Evolutionary conservation across 176 grass and related monocot species (phyloP).

Genomic region (Zizania latifolia): DNA sequence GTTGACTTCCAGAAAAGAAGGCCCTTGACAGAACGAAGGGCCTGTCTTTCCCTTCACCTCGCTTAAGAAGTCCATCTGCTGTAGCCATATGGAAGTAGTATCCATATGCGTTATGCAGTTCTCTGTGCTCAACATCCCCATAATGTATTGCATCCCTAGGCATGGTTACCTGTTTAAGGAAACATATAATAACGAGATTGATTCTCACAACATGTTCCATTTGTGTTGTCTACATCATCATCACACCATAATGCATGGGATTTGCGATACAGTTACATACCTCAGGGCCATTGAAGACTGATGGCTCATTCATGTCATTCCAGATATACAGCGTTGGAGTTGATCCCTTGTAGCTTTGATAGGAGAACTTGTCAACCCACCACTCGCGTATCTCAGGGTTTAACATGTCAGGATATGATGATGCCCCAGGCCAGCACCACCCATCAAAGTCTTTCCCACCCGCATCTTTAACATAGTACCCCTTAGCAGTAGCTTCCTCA

Average conservation of each 20-base stretch:
- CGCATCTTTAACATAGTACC: conserved; percentile 89
- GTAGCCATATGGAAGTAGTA: conserved; percentile 99
- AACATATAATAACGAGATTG: conserved; percentile 10
- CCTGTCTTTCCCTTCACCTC: conserved; percentile 78
- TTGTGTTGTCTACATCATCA: not conserved
- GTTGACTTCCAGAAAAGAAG: conserved; percentile 88
- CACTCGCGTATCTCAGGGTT: conserved; percentile 90
- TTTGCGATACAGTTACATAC: conserved; percentile 24
- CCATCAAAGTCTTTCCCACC: conserved; percentile 71
- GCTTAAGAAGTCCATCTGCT: conserved; percentile 72
- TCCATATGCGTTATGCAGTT: conserved; percentile 97
- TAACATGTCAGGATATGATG: conserved; percentile 83
- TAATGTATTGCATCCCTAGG: conserved; percentile 85
- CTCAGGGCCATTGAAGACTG: conserved; percentile 98
- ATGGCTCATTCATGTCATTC: conserved; percentile 99
- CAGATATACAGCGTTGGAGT: conserved; percentile 80
- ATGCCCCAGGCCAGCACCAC: conserved; percentile 95
- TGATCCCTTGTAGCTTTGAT: conserved; percentile 77
- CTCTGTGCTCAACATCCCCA: conserved; percentile 79
- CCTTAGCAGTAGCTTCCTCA: conserved; percentile 83
- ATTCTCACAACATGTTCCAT: not conserved
- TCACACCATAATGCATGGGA: not conserved
- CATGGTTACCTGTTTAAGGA: conserved; percentile 70
- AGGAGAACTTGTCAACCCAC: conserved; percentile 88
- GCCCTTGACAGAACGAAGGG: conserved; percentile 98